These are phyloP conservation scores for Mycena floridula DNA, from an alignment of 768 basidiomycete species.

Conservation along the genomic window DNA sequence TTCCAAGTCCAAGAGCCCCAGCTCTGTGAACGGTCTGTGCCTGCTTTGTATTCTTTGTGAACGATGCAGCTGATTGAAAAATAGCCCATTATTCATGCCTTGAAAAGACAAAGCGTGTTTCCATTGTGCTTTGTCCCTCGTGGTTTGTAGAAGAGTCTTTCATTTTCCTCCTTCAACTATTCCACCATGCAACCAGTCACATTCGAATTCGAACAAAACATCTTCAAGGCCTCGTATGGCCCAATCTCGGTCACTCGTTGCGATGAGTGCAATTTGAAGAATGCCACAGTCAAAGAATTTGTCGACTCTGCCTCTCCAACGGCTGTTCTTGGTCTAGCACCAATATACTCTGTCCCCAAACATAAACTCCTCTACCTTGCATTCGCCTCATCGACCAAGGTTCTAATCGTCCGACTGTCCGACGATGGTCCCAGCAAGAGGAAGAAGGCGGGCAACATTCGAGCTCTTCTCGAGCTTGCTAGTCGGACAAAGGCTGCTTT, in stretches of 20 bases:
- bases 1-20: too few relatives aligned
- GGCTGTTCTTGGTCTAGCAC: conserved; percentile 33
- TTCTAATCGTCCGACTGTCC: conserved; percentile 27
- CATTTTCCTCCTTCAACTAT: not conserved
- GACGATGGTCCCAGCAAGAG: conserved; percentile 7
- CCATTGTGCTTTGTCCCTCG: not conserved
- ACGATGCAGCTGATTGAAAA: too few relatives aligned
- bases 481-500: conserved; percentile 31
- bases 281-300: conserved; percentile 20
- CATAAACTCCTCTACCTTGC: conserved; percentile 31
- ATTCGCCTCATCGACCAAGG: conserved; percentile 28
- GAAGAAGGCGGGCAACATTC: conserved; percentile 18
- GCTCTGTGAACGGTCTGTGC: too few relatives aligned
- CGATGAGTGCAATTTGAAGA: conserved; percentile 19
- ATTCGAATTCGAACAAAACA: conserved; percentile 22
- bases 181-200: conserved; percentile 3
- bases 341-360: conserved; percentile 29
- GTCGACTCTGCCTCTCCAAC: conserved; percentile 15
- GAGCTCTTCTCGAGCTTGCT: conserved; percentile 24
- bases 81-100: too few relatives aligned
- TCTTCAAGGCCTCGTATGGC: conserved; percentile 22
- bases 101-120: not conserved
- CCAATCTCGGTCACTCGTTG: conserved; percentile 21
- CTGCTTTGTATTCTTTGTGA: too few relatives aligned
- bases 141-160: conserved; percentile 1